Percentiles rank a stretch among this genome's conserved stretches.
Evolutionary conservation across 2,329 filamentous ascomycete genomes (phyloP).

Genomic region (Trichoderma pleuroti): DNA sequence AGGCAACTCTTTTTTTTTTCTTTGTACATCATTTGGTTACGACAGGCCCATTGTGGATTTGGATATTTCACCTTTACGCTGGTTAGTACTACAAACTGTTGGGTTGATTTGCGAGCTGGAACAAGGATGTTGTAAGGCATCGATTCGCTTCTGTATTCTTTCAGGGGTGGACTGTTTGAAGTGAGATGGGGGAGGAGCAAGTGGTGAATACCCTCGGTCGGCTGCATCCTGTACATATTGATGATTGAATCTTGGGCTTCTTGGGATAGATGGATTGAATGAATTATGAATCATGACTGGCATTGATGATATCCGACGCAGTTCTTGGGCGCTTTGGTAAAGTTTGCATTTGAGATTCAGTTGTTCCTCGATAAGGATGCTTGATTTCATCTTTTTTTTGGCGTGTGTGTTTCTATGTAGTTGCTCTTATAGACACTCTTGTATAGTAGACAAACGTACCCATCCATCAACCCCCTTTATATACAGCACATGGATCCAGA

Average conservation of each 20-base stretch:
- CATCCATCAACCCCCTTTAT: background rate
- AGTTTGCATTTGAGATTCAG: background rate
- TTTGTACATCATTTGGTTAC: background rate
- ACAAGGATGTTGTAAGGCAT: background rate
- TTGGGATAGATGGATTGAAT: constrained; percentile 5
- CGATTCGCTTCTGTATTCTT: background rate
- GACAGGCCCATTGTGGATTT: background rate
- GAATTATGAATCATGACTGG: constrained; percentile 3
- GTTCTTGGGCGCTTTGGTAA: background rate
- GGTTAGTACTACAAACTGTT: background rate
- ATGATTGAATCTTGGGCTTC: background rate
- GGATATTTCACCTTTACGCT: background rate
- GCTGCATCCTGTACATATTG: background rate
- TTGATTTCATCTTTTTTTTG: no score
- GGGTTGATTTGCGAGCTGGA: background rate
- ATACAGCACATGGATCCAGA: background rate
- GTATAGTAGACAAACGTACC: background rate
- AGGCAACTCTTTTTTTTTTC: background rate
- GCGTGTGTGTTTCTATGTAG: background rate
- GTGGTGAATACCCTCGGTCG: background rate
- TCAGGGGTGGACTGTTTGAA: background rate
- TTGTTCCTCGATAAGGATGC: background rate
- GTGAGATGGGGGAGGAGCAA: no score
- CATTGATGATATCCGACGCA: no score
- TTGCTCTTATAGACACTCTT: background rate